Evolutionary conservation across 2,329 filamentous ascomycete species (phyloP).

Genomic region (Ustilaginoidea virens): DNA sequence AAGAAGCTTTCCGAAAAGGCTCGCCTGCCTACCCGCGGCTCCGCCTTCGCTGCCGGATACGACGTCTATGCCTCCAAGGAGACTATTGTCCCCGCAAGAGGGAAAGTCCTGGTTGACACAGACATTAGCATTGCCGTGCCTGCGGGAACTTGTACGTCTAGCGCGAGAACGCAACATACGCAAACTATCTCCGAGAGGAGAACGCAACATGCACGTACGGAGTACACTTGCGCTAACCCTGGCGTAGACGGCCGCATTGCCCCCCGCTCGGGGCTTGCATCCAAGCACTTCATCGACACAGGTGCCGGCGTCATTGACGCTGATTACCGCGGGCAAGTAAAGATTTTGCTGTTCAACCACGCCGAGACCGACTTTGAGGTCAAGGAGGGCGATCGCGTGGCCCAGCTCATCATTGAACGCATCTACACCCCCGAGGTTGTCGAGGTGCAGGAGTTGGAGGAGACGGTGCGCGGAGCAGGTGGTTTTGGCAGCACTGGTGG

Average conservation of each 20-base stretch:
- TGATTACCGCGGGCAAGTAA: slow-evolving; percentile 88
- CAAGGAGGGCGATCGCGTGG: slow-evolving; percentile 76
- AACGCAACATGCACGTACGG: too few relatives aligned
- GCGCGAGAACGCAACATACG: too few relatives aligned
- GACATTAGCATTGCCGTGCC: slow-evolving; percentile 87
- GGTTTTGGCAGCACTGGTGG: slow-evolving; percentile 80
- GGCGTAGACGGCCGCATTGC: slow-evolving; percentile 68
- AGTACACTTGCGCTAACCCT: not conserved
- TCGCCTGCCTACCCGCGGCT: slow-evolving; percentile 75
- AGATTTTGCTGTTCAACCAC: slow-evolving; percentile 91
- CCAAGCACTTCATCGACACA: slow-evolving; percentile 92
- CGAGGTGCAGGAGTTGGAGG: slow-evolving; percentile 78
- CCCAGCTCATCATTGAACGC: slow-evolving; percentile 85
- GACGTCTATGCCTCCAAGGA: slow-evolving; percentile 74
- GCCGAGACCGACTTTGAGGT: slow-evolving; percentile 67
- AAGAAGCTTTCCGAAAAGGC: slow-evolving; percentile 75
- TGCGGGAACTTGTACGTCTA: slow-evolving; percentile 66
- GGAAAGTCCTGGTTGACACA: slow-evolving; percentile 77
- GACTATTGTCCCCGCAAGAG: slow-evolving; percentile 62
- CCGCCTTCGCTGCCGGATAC: slow-evolving; percentile 81
- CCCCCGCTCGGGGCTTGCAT: slow-evolving; percentile 77
- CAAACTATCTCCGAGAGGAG: too few relatives aligned
- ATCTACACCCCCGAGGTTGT: slow-evolving; percentile 86
- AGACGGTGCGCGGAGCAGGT: slow-evolving; percentile 78
- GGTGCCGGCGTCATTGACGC: slow-evolving; percentile 96